Base-by-base conservation (phyloP, 768 basidiomycete genomes). In the Hericium alpestre region DNA sequence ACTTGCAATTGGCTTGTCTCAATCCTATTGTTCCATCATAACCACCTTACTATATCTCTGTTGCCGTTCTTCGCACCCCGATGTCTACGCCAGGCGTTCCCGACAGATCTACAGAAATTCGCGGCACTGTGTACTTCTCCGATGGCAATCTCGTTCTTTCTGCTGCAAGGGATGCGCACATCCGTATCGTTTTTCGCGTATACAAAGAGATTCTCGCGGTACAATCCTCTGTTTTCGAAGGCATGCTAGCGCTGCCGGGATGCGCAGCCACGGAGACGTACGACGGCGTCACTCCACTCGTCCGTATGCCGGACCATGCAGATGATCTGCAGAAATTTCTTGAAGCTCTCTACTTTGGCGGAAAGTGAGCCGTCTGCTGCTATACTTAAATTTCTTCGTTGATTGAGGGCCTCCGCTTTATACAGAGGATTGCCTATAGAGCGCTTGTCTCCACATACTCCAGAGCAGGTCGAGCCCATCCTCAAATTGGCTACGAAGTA, bases 401-500 rank as follows among this genome's bases (percentile, higher is more conserved):
- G 41, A 1, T 32, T 43, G 41, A 43, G 1, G 15, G 7, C 11
- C 41, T 7, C 4, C 13, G 18, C 4, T 43, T 18, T 15, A 15
- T 5, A 18, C 12, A 43, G 41, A 43, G 41, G 18, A 13, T 5
- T 43, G 41, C 41, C 41, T 18, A 15, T 8, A 5, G 18, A 43
- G 18, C 41, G 27, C 20, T 50, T 37, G 20, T 38, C 51, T 18
- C 40, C 47, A 3, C 22, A 57, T n/a, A 55, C 53, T 3, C 23
- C 53, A n/a, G 20, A 11, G 23, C 22, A 39, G 10, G 56, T 60
- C 12, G 53, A 46, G 39, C 47, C 53, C 11, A 41, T 61, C 5
- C 54, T 63, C 6, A 40, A 47, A 11, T 25, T 60, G 20, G 53
- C 60, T 23, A 56, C 40, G n/a, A 63, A 63, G 41, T 63, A 63